Evolutionary conservation across 305 asterid genomes (phyloP).

Genomic region (Fraxinus paxiana): DNA sequence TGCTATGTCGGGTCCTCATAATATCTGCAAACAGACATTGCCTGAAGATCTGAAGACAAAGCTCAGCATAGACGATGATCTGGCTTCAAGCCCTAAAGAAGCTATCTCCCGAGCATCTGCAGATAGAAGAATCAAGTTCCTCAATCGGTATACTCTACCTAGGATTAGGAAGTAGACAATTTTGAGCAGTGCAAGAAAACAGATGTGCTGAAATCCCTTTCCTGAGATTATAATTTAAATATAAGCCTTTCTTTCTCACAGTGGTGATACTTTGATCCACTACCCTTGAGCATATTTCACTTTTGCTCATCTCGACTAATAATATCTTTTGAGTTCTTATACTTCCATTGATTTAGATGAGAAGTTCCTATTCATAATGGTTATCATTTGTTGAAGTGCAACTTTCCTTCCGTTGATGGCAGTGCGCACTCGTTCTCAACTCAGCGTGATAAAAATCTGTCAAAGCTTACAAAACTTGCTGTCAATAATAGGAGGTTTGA

Average conservation of each 20-base stretch:
- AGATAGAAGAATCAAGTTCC: slow-evolving; percentile 83
- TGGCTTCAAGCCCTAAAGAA: slow-evolving; percentile 91
- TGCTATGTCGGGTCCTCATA: slow-evolving; percentile 24
- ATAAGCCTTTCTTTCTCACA: background rate
- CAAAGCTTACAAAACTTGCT: slow-evolving; percentile 77
- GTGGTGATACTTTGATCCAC: slow-evolving; percentile 9
- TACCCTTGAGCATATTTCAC: background rate
- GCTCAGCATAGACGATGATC: slow-evolving; percentile 92
- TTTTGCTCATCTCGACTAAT: slow-evolving; percentile 5
- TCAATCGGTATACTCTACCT: slow-evolving; percentile 59
- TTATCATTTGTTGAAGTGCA: slow-evolving; percentile 15
- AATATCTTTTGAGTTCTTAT: background rate
- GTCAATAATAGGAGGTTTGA: slow-evolving; percentile 71
- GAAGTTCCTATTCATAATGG: background rate
- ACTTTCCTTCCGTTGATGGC: slow-evolving; percentile 49
- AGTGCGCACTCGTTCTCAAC: slow-evolving; percentile 69
- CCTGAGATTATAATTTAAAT: background rate
- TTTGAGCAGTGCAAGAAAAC: slow-evolving; percentile 17
- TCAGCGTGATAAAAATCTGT: slow-evolving; percentile 65
- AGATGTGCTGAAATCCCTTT: background rate
- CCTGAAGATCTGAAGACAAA: slow-evolving; percentile 92
- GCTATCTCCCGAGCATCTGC: slow-evolving; percentile 93
- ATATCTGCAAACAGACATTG: slow-evolving; percentile 51
- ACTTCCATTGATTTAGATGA: slow-evolving; percentile 12
- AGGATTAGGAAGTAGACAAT: slow-evolving; percentile 12